Percentiles rank a stretch among this genome's conserved stretches.
Conservation (phyloP, 1,284 basidiomycete genomes). For the Leccinum pachyderme region DNA sequence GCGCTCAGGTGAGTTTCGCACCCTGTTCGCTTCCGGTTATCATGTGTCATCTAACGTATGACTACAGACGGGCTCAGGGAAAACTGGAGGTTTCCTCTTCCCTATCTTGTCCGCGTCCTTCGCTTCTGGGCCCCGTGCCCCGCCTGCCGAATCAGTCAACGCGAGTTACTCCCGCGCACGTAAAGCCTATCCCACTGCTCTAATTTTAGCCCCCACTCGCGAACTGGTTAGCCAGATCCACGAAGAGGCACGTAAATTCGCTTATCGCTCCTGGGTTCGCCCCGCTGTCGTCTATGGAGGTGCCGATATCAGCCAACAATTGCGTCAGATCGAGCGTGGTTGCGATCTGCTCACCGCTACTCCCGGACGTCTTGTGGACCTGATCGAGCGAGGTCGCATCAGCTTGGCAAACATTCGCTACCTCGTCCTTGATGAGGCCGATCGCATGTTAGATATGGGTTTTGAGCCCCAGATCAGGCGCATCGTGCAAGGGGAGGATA, state of each 20-base stretch:
- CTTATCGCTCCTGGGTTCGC: slow-evolving; percentile 98
- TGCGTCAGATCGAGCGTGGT: slow-evolving; percentile 93
- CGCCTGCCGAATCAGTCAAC: slow-evolving; percentile 53
- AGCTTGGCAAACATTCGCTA: slow-evolving; percentile 96
- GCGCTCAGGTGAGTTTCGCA: slow-evolving; percentile 75
- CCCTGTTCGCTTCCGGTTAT: neutral
- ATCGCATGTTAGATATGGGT: slow-evolving; percentile 99
- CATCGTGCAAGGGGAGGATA: slow-evolving; percentile 98
- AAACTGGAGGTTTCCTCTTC: slow-evolving; percentile 99
- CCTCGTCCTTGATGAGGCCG: slow-evolving; percentile 98
- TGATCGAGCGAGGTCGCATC: slow-evolving; percentile 98
- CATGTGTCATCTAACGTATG: slow-evolving; percentile 12
- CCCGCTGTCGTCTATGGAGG: slow-evolving; percentile 99
- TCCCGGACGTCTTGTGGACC: slow-evolving; percentile 97
- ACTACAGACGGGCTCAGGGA: slow-evolving; percentile 92
- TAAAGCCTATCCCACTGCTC: slow-evolving; percentile 94
- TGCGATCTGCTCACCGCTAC: slow-evolving; percentile 97
- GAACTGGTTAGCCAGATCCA: slow-evolving; percentile 99
- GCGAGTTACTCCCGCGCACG: slow-evolving; percentile 66
- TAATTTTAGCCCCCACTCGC: slow-evolving; percentile 96
- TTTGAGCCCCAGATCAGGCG: slow-evolving; percentile 99
- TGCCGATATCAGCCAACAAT: slow-evolving; percentile 95
- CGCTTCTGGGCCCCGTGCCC: slow-evolving; percentile 73
- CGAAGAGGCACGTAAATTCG: slow-evolving; percentile 98
- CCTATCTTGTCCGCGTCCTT: slow-evolving; percentile 97